Evolutionary conservation across 306 rosid species (phyloP), one percentile per base, ranked within the genome.

Genomic region (Vachellia collinsii): DNA sequence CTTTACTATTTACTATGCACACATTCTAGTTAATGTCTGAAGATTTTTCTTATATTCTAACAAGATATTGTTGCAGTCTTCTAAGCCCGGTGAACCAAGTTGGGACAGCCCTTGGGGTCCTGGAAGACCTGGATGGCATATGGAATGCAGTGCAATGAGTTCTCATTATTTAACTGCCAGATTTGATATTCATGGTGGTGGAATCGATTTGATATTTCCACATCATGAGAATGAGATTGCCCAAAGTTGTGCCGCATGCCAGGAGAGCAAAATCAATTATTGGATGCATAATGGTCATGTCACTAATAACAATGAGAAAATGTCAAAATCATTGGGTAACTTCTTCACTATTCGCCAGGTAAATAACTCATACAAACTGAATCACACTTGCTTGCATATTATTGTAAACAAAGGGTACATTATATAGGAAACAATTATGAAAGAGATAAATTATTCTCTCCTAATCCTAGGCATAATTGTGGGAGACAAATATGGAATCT

Each of bases 61-160:
- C 69, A 36, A 81, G 82, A 85, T 17, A 66, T 69, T 39, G 79
- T 84, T 87, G 83, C 89, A 94, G 98, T 90, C 93, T 77, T 94
- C 97, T 34, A 94, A 94, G 83, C 91, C 97, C n/a, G 99, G 92
- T 20, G 99, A 95, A 86, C 98, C 97, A 61, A 89, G 98, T 79
- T 95, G 99, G 99, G 93, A 93, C 77, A 95, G 99, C 77, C 96
- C 94, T 37, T 95, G 99, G 99, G 98, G 98, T 75, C 91, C 81
- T 79, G 99, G 98, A 72, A 89, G 99, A 70, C 98, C 99, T 22
- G 99, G 99, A 75, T 95, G 99, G 99, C 99, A 95, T 84, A 95
- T 95, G 48, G 99, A 95, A 70, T 95, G 99, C 93, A 95, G 99
- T 86, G 98, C 99, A 16, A 95, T 95, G 99, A 93, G 99, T 85